These are phyloP conservation scores for Arthrocladium fulminans DNA, from an alignment of 2,329 filamentous ascomycete species.

Conservation along the genomic window DNA sequence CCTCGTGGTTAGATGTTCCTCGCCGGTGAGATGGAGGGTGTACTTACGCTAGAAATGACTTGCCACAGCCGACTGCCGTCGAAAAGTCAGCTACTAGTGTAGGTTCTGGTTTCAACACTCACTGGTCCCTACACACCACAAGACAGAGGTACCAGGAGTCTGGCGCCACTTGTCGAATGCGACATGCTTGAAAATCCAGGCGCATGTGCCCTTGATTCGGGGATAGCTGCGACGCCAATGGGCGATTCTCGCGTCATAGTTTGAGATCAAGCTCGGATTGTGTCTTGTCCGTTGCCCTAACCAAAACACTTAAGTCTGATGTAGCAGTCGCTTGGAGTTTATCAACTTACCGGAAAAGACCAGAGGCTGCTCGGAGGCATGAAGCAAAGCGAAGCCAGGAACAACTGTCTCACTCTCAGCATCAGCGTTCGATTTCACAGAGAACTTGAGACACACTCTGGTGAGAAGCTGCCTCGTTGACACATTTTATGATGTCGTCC, in stretches of 20 bases:
- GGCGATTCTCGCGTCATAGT: not conserved
- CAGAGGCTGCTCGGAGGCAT: not conserved
- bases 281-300: too few species aligned
- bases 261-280: not conserved
- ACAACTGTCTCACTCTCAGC: too few species aligned
- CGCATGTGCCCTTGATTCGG: not conserved
- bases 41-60: slow-evolving; percentile 6
- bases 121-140: not conserved
- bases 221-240: not conserved
- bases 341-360: not conserved
- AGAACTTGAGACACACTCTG: too few species aligned
- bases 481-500: too few species aligned
- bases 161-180: not conserved
- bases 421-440: too few species aligned
- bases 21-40: not conserved
- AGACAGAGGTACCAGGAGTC: not conserved
- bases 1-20: not conserved
- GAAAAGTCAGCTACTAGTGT: not conserved
- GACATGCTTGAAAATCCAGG: not conserved
- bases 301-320: too few species aligned
- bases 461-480: too few species aligned
- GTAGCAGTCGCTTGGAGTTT: too few species aligned
- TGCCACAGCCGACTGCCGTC: not conserved
- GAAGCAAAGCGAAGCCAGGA: not conserved
- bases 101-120: not conserved